Evolutionary conservation across 192 early-diverging fungal species (phyloP), one percentile per base, ranked within the genome.

Genomic region (Pecoramyces ruminantium): DNA sequence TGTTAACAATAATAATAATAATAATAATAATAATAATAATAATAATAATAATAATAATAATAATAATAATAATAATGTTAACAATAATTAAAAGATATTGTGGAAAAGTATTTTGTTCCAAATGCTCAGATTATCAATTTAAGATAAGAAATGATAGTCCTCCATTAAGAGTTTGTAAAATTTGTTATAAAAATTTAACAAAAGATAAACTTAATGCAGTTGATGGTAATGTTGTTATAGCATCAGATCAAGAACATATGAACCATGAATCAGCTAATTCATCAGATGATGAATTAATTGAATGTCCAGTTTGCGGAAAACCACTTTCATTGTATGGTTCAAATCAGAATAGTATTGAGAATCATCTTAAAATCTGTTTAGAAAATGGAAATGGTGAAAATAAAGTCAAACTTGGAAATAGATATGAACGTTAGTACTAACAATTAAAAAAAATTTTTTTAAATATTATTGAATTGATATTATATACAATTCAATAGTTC

Each of bases 51-150:
- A 30, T 81, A 67, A 25, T 29, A 28, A 8, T 28, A 83, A 83
- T 38, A 29, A 86, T 12, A 42, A 0, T 28, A 30, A 81, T 27
- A 18, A 67, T 13, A 27, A 38, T 78, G 27, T 28, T n/a, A 25
- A 29, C 77, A 27, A n/a, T 78, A 78, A 5, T 5, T 40, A 21
- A 12, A 58, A 87, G 87, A 78, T 93, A 93, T 29, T 97, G 96
- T 88, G 96, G 96, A 13, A 85, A 89, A 30, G 86, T 97, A 78
- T 93, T 94, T 38, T 97, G 96, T 84, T 93, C 93, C 82, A 85
- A 83, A 27, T 97, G 95, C 21, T 51, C 42, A 21, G 18, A 51
- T 21, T 51, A 51, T 51, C 85, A 93, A 92, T 9, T 88, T 88
- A 12, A 81, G 87, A 34, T 88, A 92, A 34, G 82, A 88, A 12